Evolutionary conservation across 768 basidiomycete genomes (phyloP), one percentile per base, ranked within the genome.

Genomic region (Macrolepiota albuminosa): DNA sequence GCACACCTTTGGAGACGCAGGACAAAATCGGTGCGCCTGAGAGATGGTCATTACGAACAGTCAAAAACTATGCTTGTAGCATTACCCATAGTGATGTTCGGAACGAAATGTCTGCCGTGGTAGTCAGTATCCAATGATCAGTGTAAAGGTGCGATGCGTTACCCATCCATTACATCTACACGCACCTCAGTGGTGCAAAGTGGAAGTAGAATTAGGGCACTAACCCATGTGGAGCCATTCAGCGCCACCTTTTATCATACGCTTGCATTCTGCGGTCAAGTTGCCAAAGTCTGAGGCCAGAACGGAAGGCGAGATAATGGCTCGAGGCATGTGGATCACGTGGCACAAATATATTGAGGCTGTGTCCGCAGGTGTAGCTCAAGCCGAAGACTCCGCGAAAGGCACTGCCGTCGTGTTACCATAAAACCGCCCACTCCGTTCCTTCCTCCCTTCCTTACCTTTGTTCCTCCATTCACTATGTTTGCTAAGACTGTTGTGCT

Each of bases 151-250:
- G 51, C 54, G 24, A 49, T 59, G 46, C 67, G 71, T 75, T 73
- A 93, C 93, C 95, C 95, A 72, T 98, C 96, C 96, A 98, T 98
- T 61, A 98, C 86, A 78, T 98, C 95, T 97, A 62, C 33, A 53
- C 52, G 14, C 61, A 37, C 40, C 49, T 54, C 58, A 62, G 62
- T 62, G 45, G 54, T 40, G 49, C 8, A 47, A 13, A 21, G 43
- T 54, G 16, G 33, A 45, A 21, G 21, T 59, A 21, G 21, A 5
- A 26, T 11, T 1, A 13, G 8, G 11, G 36, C 33, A 65, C 71
- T 65, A 61, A 91, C 95, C 95, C 95, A 98, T 98, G 67, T 98
- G 96, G 59, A 98, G 82, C 97, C 97, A 98, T 73, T 98, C 89
- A 24, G 95, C 95, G 13, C 97, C 97, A 62, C 86, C 84, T 70